Evolutionary conservation across 1,139 yeast genomes (phyloP), one percentile per base, ranked within the genome.

Genomic region (Meyerozyma carpophila): DNA sequence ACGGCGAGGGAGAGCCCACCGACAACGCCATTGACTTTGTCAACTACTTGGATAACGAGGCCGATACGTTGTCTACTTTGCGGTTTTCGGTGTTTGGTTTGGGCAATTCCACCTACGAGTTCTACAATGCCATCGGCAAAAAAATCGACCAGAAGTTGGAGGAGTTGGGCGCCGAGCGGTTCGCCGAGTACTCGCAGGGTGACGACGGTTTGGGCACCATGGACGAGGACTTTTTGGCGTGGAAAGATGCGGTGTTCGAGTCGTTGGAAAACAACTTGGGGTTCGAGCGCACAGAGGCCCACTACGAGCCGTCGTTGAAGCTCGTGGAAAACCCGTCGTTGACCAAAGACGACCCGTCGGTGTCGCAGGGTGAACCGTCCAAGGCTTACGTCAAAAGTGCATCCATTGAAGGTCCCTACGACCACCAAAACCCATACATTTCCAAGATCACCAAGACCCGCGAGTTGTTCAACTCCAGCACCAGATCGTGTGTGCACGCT

Each of bases 1-100:
- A 93, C 57, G 98, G 98, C 55, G 98, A 93, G 68, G 98, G 98
- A 58, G 98, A 93, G 61, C 96, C 96, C 52, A 93, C 98, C 21
- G 98, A 93, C 63, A 87, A 87, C 55, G 94, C 98, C 13, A 79
- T 80, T 40, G 83, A 82, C 42, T 89, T 93, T 61, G 71, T 73
- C 55, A 81, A 80, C 43, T 82, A 70, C 60, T 68, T 84, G 54
- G 77, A 75, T 18, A 70, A 73, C 46, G 85, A 79, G 37, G 81
- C 81, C 37, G 82, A 77, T 46, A 77, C 81, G 39, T 72, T 91
- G 56, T 64, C 77, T n/a, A 78, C 75, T 51, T 61, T 90, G 53
- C 81, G 75, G 55, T 90, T 68, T 63, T 78, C 90, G 48, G 77
- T 89, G 45, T 91, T 91, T 59, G 97, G 96, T 18, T 78, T 91